phyloP scores from a whole-genome alignment of 2,329 filamentous ascomycete genomes.

The Niveomyces coronatus region DNA sequence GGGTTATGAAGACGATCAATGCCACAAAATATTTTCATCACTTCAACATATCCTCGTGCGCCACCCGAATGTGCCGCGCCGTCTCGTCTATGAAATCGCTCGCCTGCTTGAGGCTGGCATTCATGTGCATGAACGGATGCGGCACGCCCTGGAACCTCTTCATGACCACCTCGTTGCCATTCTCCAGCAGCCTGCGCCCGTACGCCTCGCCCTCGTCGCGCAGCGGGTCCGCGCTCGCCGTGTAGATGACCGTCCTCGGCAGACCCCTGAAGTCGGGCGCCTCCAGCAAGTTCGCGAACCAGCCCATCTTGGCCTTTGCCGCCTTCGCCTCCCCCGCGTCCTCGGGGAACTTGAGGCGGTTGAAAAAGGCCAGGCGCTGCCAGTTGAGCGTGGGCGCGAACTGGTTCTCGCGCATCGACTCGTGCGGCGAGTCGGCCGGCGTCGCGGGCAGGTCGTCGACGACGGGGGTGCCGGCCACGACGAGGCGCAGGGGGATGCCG shows the following conservation, averaged over 20 bases:
- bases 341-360: slow-evolving; percentile 23
- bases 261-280: slow-evolving; percentile 25
- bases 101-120: slow-evolving; percentile 26
- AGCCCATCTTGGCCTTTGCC: slow-evolving; percentile 12
- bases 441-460: slow-evolving; percentile 30
- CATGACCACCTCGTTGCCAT: slow-evolving; percentile 34
- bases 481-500: slow-evolving; percentile 25
- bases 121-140: slow-evolving; percentile 41
- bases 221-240: slow-evolving; percentile 33
- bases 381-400: slow-evolving; percentile 34
- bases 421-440: slow-evolving; percentile 26
- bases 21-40: not conserved
- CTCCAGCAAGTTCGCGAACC: slow-evolving; percentile 23
- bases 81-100: slow-evolving; percentile 23
- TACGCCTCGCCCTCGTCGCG: slow-evolving; percentile 40
- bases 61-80: slow-evolving; percentile 21
- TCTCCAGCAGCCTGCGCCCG: slow-evolving; percentile 28
- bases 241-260: slow-evolving; percentile 30
- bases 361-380: slow-evolving; percentile 31
- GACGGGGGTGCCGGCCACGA: slow-evolving; percentile 29
- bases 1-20: too few relatives aligned
- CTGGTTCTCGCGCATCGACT: slow-evolving; percentile 31
- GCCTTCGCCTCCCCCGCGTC: slow-evolving; percentile 11
- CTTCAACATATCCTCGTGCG: slow-evolving; percentile 13
- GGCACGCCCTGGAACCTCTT: slow-evolving; percentile 37